Evolutionary conservation across 192 early-diverging fungal species (phyloP), one percentile per base, ranked within the genome.

Genomic region (Lobulomyces angularis): DNA sequence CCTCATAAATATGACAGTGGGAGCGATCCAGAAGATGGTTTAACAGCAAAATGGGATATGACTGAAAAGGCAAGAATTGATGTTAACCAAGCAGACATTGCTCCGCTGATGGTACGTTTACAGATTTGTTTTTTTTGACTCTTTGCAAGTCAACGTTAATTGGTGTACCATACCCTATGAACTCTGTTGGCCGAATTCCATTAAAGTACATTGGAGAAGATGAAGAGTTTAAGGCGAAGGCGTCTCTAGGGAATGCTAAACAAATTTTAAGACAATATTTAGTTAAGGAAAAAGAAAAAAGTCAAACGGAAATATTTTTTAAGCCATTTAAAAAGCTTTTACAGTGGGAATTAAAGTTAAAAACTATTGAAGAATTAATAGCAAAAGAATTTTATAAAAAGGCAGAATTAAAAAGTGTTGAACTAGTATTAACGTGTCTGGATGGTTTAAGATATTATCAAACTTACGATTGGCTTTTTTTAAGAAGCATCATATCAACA

Each of bases 71-170:
- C 69, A 36, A 69, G 91, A 45, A 57, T 82, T 34, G 92, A 96
- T 58, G 77, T 96, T 27, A 73, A 78, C 38, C 92, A 96, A 51
- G 92, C 92, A 2, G 92, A 93, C 58, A 85, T 96, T 66, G 88
- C 92, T 1, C 90, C 92, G 11, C 65, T 96, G 35, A 93, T 96
- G 89, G 80, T 82, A 66, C 28, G 46, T 29, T 43, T 8, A 12
- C 5, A 5, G 20, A 18, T 26, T 8, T 44, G 19, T 29, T 18
- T 31, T 55, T 41, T 35, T 14, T 48, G 20, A 50, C n/a, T 50
- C n/a, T n/a, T 38, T 23, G 19, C 8, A 58, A 82, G 80, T 77
- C 90, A 0, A 65, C 84, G 27, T 62, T 96, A 12, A 74, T 91
- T 34, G 89, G 90, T 5, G 62, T 91, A 3, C 74, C 79, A 34